Evolutionary conservation across 306 rosid genomes (phyloP), one percentile per base, ranked within the genome.

Genomic region (Casuarina equisetifolia): DNA sequence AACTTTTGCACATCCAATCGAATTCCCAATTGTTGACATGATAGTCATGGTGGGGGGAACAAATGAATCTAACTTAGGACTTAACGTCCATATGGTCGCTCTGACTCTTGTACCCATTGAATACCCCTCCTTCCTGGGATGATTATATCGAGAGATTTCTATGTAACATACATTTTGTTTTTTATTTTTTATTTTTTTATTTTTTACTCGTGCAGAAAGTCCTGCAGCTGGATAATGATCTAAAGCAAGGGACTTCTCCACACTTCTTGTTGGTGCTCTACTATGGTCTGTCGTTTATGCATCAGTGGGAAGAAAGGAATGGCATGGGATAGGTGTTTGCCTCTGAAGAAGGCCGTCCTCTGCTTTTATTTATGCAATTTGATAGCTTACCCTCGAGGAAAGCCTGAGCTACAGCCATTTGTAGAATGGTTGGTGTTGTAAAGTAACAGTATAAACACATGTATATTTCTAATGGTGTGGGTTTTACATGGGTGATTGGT

Each of bases 131-230:
- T 25, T 25, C 32, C 32, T 25, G 32, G 32, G 32, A 25, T 25
- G 32, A 25, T 25, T 25, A 25, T 25, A 25, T 25, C 32, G 32
- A 25, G 32, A 25, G 32, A 25, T 25, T 25, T 25, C 32, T 25
- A 25, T 25, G 32, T 25, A 25, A 25, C 32, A 25, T 25, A 70
- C 19, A 5, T 70, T 45, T n/a, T 7, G 12, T 48, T 10, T 45
- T 1, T 70, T 45, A 9, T 11, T 10, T 70, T 11, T 45, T 3
- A 0, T 73, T 78, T 51, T 68, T 77, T 79, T 17, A 66, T 75
- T 39, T 9, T 46, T 35, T 79, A 61, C 72, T 70, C 54, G 13
- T 45, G 61, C 89, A 89, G 97, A 89, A 78, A 86, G 74, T 83
- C 85, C 84, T 75, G 20, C 86, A 35, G 69, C 86, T 3, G 75